These are phyloP conservation scores for Fragaria vesca DNA, from an alignment of 306 rosid genomes.

Conservation along the genomic window DNA sequence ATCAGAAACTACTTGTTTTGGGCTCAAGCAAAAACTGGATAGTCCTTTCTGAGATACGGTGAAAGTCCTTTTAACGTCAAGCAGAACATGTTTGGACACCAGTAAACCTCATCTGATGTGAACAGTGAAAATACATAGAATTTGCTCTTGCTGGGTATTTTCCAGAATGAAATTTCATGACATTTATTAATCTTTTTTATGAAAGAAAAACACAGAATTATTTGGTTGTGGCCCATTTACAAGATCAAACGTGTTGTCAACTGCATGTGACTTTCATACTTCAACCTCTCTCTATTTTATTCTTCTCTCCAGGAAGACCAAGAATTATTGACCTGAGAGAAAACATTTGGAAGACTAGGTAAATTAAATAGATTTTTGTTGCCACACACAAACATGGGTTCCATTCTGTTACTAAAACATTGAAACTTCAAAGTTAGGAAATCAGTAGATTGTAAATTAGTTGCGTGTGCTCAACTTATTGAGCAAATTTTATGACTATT, in stretches of 20 bases:
- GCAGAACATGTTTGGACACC: neutral
- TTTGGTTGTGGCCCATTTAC: neutral
- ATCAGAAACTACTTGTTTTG: constrained; percentile 6
- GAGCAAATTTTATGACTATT: neutral
- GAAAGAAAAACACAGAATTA: neutral
- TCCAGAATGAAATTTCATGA: neutral
- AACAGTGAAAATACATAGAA: neutral
- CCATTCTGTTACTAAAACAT: neutral
- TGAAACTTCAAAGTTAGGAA: neutral
- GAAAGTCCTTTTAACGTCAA: neutral
- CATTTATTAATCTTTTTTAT: neutral
- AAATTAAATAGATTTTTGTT: neutral
- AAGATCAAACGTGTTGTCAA: neutral
- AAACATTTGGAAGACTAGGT: neutral
- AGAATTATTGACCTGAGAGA: neutral
- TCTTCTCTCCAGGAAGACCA: neutral
- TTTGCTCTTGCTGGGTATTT: neutral
- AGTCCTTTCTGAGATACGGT: neutral
- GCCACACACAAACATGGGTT: neutral
- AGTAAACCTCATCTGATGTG: neutral
- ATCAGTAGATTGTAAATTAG: neutral
- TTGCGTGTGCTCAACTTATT: neutral
- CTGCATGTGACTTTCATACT: neutral
- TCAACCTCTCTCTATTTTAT: neutral
- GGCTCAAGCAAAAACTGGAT: neutral